phyloP scores from a whole-genome alignment of 1,284 basidiomycete species.

The Cutaneotrichosporon cyanovorans region DNA sequence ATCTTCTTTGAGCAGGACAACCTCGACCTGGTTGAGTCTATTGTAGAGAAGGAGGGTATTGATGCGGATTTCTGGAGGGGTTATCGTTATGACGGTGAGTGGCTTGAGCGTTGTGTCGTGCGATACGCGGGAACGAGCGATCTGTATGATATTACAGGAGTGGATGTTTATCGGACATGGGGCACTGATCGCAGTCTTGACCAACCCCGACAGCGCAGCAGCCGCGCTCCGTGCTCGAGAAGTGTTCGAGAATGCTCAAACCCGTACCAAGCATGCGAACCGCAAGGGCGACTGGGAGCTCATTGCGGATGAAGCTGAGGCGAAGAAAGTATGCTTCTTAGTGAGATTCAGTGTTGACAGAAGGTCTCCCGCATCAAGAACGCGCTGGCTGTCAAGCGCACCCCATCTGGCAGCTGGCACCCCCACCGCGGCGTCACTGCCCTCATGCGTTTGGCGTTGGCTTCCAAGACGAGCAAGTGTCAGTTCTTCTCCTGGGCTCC shows the following conservation, averaged over 20 bases:
- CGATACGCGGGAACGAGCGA: no score
- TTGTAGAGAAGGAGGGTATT: conserved; percentile 44
- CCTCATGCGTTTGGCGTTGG: conserved; percentile 8
- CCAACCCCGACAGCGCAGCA: not conserved
- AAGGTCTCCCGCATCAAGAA: conserved; percentile 2
- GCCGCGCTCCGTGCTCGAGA: not conserved
- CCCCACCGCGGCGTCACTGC: conserved; percentile 13
- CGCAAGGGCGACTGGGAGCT: conserved; percentile 2
- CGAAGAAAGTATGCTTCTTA: not conserved
- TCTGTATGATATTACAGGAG: no score
- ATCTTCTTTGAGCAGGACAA: conserved; percentile 58
- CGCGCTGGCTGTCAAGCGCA: conserved; percentile 2
- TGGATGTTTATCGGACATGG: no score
- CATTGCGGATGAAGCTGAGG: not conserved
- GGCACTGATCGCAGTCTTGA: conserved; percentile 7
- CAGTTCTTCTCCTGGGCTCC: conserved; percentile 15
- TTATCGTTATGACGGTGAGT: conserved; percentile 21
- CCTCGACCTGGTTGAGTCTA: conserved; percentile 60
- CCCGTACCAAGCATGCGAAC: not conserved
- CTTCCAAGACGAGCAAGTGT: not conserved
- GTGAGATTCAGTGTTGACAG: not conserved
- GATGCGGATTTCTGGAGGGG: conserved; percentile 29
- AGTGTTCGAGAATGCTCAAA: not conserved
- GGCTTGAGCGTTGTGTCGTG: conserved; percentile 18
- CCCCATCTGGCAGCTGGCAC: conserved; percentile 9